Conservation (phyloP, 768 basidiomycete genomes). For the Mycena kentingensis region DNA sequence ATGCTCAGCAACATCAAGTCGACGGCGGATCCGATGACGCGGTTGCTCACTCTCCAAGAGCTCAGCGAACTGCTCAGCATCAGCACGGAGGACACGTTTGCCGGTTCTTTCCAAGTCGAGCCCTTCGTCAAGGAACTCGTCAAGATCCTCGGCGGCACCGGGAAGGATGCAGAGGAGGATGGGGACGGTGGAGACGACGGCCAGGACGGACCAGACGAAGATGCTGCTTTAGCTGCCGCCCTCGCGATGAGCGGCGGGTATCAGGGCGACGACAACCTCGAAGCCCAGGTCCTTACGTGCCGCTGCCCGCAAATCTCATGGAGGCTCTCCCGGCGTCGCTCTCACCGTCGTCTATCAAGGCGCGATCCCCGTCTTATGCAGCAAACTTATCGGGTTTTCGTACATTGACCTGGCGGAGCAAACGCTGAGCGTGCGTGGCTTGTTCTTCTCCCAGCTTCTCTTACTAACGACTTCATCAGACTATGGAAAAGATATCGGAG, state of each 20-base stretch:
- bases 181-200: constrained; percentile 71
- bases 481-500: constrained; percentile 96
- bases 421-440: constrained; percentile 83
- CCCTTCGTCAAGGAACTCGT: constrained; percentile 91
- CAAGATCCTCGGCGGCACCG: constrained; percentile 82
- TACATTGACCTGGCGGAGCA: constrained; percentile 99
- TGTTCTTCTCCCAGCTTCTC: constrained; percentile 18
- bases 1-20: constrained; percentile 88
- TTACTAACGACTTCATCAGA: constrained; percentile 49
- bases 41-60: constrained; percentile 90
- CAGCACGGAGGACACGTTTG: constrained; percentile 95
- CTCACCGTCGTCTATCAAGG: constrained; percentile 97
- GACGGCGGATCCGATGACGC: constrained; percentile 80
- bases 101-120: constrained; percentile 94
- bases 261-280: constrained; percentile 83
- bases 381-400: constrained; percentile 94
- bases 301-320: constrained; percentile 95
- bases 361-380: constrained; percentile 96
- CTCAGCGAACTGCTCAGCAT: constrained; percentile 93
- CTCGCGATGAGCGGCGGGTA: constrained; percentile 80
- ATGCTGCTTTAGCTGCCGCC: constrained; percentile 86
- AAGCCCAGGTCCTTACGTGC: constrained; percentile 95
- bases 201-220: constrained; percentile 68
- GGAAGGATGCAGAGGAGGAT: constrained; percentile 70
- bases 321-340: constrained; percentile 97